Percentiles rank a stretch among this genome's conserved stretches.
Evolutionary conservation across 2,329 filamentous ascomycete species (phyloP).

Genomic region (Ophiostoma angusticollis): DNA sequence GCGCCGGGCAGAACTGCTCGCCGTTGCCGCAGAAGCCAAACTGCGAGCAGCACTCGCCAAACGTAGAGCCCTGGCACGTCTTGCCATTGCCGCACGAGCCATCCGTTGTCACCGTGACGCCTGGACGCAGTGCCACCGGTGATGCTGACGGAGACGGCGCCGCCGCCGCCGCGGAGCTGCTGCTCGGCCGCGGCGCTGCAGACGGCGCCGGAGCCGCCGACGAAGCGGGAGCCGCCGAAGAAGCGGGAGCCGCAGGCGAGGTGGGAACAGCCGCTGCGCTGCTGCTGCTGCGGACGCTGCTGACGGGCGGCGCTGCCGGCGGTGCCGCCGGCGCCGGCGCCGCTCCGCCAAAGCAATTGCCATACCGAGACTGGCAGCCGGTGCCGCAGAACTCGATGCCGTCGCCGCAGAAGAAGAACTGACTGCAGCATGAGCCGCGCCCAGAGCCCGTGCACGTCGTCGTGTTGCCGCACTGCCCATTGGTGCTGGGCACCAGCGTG

Average conservation of each 20-base stretch:
- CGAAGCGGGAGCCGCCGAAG: background rate
- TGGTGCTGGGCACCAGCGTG: slow-evolving; percentile 3
- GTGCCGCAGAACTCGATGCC: slow-evolving; percentile 10
- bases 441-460: slow-evolving; percentile 11
- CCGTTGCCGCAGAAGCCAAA: slow-evolving; percentile 31
- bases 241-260: background rate
- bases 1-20: slow-evolving; percentile 19
- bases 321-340: background rate
- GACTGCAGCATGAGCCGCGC: slow-evolving; percentile 11
- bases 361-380: slow-evolving; percentile 10
- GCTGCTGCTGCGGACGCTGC: background rate
- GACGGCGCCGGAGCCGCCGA: background rate
- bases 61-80: slow-evolving; percentile 17
- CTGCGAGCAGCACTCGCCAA: slow-evolving; percentile 38
- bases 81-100: slow-evolving; percentile 9
- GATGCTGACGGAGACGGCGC: background rate
- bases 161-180: background rate
- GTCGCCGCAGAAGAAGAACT: slow-evolving; percentile 12
- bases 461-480: slow-evolving; percentile 12
- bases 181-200: background rate
- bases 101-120: slow-evolving; percentile 5
- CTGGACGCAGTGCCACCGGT: background rate
- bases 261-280: background rate
- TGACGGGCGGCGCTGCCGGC: too few relatives aligned
- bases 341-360: slow-evolving; percentile 5